A percentile compares a stretch with the other conserved stretches of the same genome.
phyloP scores from a whole-genome alignment of 768 basidiomycete genomes.

The Lentinula edodes region DNA sequence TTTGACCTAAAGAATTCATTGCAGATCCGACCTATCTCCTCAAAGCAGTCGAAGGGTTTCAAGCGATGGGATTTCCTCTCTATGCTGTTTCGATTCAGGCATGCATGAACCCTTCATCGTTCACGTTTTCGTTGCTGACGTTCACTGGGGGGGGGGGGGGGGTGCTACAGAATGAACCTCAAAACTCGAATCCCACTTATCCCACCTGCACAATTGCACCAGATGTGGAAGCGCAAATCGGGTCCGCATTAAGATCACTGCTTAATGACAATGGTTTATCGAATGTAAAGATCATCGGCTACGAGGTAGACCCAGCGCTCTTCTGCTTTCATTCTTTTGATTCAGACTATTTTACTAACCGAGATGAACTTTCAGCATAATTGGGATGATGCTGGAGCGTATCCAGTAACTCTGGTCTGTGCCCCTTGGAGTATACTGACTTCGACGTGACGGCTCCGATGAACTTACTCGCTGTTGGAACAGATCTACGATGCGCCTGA shows the following conservation, averaged over 20 bases:
- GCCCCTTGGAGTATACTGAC: background rate
- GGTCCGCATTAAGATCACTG: slow-evolving; percentile 32
- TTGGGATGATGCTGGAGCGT: slow-evolving; percentile 41
- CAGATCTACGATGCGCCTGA: slow-evolving; percentile 32
- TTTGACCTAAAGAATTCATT: background rate
- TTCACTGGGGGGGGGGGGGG: background rate
- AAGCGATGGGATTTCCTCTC: slow-evolving; percentile 30
- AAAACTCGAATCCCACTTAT: slow-evolving; percentile 28
- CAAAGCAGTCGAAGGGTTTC: slow-evolving; percentile 43
- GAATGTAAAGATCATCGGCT: slow-evolving; percentile 41
- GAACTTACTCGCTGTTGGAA: background rate
- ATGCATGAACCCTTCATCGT: too few species aligned
- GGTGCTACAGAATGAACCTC: slow-evolving; percentile 15
- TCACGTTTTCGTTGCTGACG: background rate
- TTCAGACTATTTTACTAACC: background rate
- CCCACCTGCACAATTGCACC: slow-evolving; percentile 36
- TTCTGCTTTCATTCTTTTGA: background rate
- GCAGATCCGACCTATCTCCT: slow-evolving; percentile 47
- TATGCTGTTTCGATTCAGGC: slow-evolving; percentile 37
- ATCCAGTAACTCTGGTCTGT: slow-evolving; percentile 35
- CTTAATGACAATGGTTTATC: slow-evolving; percentile 41
- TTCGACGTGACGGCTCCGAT: background rate
- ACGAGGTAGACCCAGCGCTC: slow-evolving; percentile 22
- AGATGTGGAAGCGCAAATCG: slow-evolving; percentile 37
- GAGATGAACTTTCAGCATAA: slow-evolving; percentile 27